These are phyloP conservation scores for Fusarium anguioides DNA, from an alignment of 2,329 filamentous ascomycete genomes.

Conservation along the genomic window DNA sequence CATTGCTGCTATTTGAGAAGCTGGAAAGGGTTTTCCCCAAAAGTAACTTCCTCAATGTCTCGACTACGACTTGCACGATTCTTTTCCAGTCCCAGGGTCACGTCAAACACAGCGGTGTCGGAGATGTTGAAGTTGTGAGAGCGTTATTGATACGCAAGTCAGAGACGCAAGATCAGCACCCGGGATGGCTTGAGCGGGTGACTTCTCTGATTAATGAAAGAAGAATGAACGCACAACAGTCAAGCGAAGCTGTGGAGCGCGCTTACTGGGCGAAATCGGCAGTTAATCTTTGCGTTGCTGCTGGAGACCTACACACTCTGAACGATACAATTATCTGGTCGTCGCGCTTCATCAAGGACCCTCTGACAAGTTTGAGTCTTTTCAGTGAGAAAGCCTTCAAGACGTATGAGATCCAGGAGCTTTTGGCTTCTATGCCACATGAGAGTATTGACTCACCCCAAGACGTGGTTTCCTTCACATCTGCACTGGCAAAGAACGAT, in stretches of 20 bases:
- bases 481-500: neutral
- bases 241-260: slow-evolving; percentile 36
- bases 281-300: slow-evolving; percentile 43
- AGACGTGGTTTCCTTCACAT: slow-evolving; percentile 1
- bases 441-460: neutral
- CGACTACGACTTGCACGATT: neutral
- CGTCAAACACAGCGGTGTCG: slow-evolving; percentile 1
- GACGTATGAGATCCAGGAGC: slow-evolving; percentile 31
- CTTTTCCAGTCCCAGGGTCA: slow-evolving; percentile 13
- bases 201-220: slow-evolving; percentile 34
- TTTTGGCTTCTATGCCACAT: slow-evolving; percentile 36
- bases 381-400: slow-evolving; percentile 21
- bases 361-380: slow-evolving; percentile 13
- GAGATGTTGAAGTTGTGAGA: slow-evolving; percentile 28
- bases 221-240: slow-evolving; percentile 37
- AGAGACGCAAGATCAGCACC: slow-evolving; percentile 4
- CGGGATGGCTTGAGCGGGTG: slow-evolving; percentile 28
- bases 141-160: slow-evolving; percentile 26
- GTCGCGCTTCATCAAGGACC: slow-evolving; percentile 47
- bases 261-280: slow-evolving; percentile 45
- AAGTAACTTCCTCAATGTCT: slow-evolving; percentile 25
- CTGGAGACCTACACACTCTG: slow-evolving; percentile 39
- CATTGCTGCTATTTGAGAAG: slow-evolving; percentile 28
- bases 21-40: slow-evolving; percentile 20
- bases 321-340: slow-evolving; percentile 45